These are phyloP conservation scores for Suaeda aralocaspica DNA, from an alignment of 148 eudicot genomes.

Conservation along the genomic window DNA sequence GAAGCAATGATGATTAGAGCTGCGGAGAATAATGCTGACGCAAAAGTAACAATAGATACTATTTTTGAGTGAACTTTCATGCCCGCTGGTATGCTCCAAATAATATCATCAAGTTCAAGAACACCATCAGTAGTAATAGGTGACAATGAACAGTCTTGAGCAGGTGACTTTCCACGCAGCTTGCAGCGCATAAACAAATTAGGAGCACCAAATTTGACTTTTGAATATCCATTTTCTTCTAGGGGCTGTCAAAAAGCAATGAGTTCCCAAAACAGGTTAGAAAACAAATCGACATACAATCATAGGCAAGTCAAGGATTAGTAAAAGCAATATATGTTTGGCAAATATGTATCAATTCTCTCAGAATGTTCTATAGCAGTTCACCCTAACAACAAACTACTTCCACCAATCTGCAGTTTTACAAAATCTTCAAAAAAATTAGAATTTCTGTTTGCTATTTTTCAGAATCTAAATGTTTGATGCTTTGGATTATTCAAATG, in stretches of 20 bases:
- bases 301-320: background rate
- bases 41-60: constrained; percentile 66
- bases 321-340: background rate
- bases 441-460: background rate
- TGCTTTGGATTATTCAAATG: background rate
- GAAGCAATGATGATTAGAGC: constrained; percentile 47
- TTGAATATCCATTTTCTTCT: constrained; percentile 51
- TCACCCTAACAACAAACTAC: background rate
- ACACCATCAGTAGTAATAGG: constrained; percentile 17
- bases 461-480: background rate
- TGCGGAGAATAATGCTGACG: constrained; percentile 52
- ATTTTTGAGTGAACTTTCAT: constrained; percentile 45
- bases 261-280: background rate
- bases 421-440: background rate
- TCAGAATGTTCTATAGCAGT: background rate
- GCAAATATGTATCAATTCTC: background rate
- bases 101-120: constrained; percentile 20
- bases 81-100: constrained; percentile 78
- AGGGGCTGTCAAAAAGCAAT: constrained; percentile 43
- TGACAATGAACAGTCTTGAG: constrained; percentile 34
- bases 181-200: constrained; percentile 52
- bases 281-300: background rate
- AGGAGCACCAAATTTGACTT: constrained; percentile 55
- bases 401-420: background rate
- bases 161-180: constrained; percentile 16